Conservation (phyloP, 352 stramenopile genomes). For the Phytophthora syringae region DNA sequence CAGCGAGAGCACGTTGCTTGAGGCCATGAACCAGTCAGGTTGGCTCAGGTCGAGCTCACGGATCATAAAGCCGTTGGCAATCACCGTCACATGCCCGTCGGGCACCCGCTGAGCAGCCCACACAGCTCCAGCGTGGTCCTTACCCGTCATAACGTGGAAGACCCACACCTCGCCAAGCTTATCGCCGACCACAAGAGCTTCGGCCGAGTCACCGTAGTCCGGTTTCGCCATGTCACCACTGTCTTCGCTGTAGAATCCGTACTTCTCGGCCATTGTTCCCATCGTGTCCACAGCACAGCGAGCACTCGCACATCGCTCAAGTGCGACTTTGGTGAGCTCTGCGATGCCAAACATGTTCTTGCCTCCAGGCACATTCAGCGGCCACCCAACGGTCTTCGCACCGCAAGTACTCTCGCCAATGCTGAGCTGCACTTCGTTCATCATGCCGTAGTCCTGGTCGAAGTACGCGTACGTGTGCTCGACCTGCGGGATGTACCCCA, state of each 20-base stretch:
- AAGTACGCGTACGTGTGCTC: slow-evolving; percentile 93
- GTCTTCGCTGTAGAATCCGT: slow-evolving; percentile 95
- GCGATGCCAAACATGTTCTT: slow-evolving; percentile 92
- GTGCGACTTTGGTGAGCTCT: slow-evolving; percentile 90
- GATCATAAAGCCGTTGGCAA: slow-evolving; percentile 95
- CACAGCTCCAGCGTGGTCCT: slow-evolving; percentile 84
- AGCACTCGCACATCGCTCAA: slow-evolving; percentile 89
- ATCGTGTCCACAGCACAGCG: slow-evolving; percentile 90
- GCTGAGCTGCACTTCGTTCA: slow-evolving; percentile 95
- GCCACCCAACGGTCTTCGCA: slow-evolving; percentile 81
- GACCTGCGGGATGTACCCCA: slow-evolving; percentile 92
- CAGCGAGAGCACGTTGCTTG: slow-evolving; percentile 84
- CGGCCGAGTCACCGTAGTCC: slow-evolving; percentile 73
- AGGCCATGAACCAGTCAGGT: slow-evolving; percentile 89
- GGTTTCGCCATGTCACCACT: slow-evolving; percentile 67
- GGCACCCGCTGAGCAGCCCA: slow-evolving; percentile 94
- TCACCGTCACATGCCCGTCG: slow-evolving; percentile 87
- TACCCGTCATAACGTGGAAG: slow-evolving; percentile 94
- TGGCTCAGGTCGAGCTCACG: slow-evolving; percentile 84
- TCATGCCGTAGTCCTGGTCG: slow-evolving; percentile 94
- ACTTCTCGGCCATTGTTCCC: slow-evolving; percentile 90
- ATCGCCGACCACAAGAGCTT: slow-evolving; percentile 90
- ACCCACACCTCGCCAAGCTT: slow-evolving; percentile 91
- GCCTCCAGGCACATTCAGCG: slow-evolving; percentile 60
- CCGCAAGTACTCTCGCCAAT: slow-evolving; percentile 96